Evolutionary conservation across 306 rosid genomes (phyloP).

Genomic region (Corylus americana): DNA sequence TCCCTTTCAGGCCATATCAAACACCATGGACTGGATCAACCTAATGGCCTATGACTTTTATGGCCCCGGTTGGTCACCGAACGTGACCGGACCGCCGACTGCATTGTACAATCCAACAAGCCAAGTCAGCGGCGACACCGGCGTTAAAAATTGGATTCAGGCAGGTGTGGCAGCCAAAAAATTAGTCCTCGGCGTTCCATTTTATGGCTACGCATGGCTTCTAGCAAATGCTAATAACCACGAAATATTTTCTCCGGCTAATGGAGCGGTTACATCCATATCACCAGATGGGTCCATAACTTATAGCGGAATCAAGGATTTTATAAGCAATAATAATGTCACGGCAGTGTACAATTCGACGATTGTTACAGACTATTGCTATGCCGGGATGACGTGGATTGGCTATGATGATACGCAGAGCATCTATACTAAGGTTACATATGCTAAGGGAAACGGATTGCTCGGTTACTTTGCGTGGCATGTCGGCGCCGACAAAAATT

Average conservation of each 20-base stretch:
- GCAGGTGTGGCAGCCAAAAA: constrained; percentile 32
- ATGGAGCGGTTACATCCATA: constrained; percentile 25
- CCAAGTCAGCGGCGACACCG: constrained; percentile 17
- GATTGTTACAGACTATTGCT: constrained; percentile 29
- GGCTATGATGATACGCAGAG: constrained; percentile 41
- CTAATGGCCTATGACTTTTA: constrained; percentile 48
- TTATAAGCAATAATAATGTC: constrained; percentile 12
- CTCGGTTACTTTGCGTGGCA: constrained; percentile 53
- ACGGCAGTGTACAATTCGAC: constrained; percentile 6
- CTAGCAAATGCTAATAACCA: constrained; percentile 17
- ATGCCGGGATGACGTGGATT: constrained; percentile 44
- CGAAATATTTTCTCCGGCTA: constrained; percentile 34
- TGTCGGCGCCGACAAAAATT: constrained; percentile 16
- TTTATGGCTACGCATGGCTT: constrained; percentile 41
- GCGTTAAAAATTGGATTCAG: constrained; percentile 20
- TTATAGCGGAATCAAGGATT: constrained; percentile 22
- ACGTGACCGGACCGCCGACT: constrained; percentile 28
- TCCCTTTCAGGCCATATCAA: constrained; percentile 25
- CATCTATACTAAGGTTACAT: constrained; percentile 35
- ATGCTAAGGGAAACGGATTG: constrained; percentile 34
- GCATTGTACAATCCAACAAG: constrained; percentile 21
- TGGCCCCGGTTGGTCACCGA: constrained; percentile 32
- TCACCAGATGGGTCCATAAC: constrained; percentile 8
- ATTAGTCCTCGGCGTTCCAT: constrained; percentile 38
- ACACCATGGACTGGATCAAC: constrained; percentile 43